These are phyloP conservation scores for Fomitopsis palustris DNA, from an alignment of 1,284 basidiomycete genomes.

Conservation along the genomic window DNA sequence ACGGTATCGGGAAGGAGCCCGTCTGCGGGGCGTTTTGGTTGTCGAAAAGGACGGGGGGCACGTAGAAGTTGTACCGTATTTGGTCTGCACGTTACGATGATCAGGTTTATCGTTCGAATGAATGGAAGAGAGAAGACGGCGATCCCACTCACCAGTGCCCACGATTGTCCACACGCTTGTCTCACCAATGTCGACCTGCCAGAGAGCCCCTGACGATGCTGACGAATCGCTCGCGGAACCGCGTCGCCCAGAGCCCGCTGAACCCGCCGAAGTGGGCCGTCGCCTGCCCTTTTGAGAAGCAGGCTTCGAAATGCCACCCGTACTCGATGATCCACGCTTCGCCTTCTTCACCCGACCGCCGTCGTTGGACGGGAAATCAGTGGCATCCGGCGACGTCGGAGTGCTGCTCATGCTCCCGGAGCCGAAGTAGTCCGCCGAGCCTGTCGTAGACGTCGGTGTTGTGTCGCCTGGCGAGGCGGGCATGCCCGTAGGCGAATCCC, in stretches of 20 bases:
- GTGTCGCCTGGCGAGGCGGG: slow-evolving; percentile 67
- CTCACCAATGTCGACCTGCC: slow-evolving; percentile 86
- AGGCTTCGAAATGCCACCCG: slow-evolving; percentile 61
- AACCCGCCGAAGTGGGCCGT: slow-evolving; percentile 71
- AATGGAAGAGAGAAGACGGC: slow-evolving; percentile 3
- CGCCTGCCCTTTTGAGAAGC: slow-evolving; percentile 60
- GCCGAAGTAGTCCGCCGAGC: slow-evolving; percentile 66
- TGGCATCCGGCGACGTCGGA: slow-evolving; percentile 63
- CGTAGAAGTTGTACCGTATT: slow-evolving; percentile 89
- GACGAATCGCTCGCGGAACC: slow-evolving; percentile 61
- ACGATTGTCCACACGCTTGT: slow-evolving; percentile 93
- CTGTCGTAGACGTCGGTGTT: slow-evolving; percentile 49
- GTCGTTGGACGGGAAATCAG: slow-evolving; percentile 74
- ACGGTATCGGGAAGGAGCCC: slow-evolving; percentile 70
- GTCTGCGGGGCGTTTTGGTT: slow-evolving; percentile 63
- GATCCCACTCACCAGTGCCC: slow-evolving; percentile 63
- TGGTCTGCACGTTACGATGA: slow-evolving; percentile 49
- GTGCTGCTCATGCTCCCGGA: slow-evolving; percentile 50
- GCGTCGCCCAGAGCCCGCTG: slow-evolving; percentile 60
- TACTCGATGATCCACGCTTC: slow-evolving; percentile 73
- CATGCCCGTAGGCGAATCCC: slow-evolving; percentile 53
- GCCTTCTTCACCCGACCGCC: slow-evolving; percentile 77
- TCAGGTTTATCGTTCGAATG: slow-evolving; percentile 5
- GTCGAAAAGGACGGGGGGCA: slow-evolving; percentile 81
- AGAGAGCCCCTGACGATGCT: slow-evolving; percentile 74